Evolutionary conservation across 164 flowering plant species (phyloP), one percentile per base, ranked within the genome.

Genomic region (Macadamia tetraphylla): DNA sequence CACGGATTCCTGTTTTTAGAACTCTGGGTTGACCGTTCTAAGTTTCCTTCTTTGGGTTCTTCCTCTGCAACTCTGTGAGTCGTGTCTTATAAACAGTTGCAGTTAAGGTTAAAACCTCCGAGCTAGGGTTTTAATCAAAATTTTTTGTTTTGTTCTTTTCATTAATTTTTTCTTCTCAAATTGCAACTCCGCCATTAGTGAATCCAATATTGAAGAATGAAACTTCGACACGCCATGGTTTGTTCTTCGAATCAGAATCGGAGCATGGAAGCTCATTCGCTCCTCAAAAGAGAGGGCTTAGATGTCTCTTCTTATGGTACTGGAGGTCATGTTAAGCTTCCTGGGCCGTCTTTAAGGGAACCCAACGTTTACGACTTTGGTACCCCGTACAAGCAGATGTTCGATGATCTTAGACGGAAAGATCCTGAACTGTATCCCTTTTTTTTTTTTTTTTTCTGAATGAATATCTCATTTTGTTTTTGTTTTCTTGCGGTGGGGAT

Each of bases 301-400:
- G 92, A 92, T 56, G 97, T 92, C 29, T 76, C 81, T 1, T 94
- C 99, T 0, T 94, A 94, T 63, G 97, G 99, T 3, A 94, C 99
- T 0, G 99, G 99, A 4, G 72, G 88, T 63, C 99, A 94, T 67
- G 99, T 94, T 29, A 94, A 94, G 91, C 97, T 94, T 48, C 99
- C 97, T 10, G 97, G 99, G 18, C 99, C 99, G 52, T 94, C 99
- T 32, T 75, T 92, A 31, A 76, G 97, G 65, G 97, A 94, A 76
- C 99, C 99, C 44, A 94, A 94, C 60, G 94, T 94, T 62, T 94
- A 94, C 70, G 97, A 92, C 13, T 94, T 94, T 44, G 99, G 99
- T 1, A 94, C 99, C 12, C 97, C 97, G 3, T 94, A 94, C 77
- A 94, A 90, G 83, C 94, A 87, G 3, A 94, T 94, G 97, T 84